Percentiles rank a stretch among this genome's conserved stretches.
Conservation (phyloP, 2,329 filamentous ascomycete genomes). For the Paecilomyces dactylethromorphus region DNA sequence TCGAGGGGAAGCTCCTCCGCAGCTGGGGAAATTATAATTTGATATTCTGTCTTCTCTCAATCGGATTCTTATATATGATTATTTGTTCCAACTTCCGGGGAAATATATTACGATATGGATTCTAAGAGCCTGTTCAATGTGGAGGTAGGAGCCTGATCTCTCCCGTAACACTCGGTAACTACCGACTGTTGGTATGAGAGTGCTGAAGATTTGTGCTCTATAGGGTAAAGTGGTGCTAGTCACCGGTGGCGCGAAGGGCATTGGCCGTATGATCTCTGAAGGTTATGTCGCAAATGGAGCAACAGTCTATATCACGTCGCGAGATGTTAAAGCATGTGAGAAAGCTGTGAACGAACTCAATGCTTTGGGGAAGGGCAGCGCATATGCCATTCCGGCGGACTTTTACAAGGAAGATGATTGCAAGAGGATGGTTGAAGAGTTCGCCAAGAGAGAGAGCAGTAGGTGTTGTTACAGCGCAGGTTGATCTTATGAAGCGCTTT, state of each 20-base stretch:
- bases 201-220: neutral
- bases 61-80: neutral
- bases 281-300: conserved; percentile 48
- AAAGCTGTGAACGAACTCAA: conserved; percentile 43
- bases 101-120: conserved; percentile 41
- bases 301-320: conserved; percentile 48
- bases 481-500: conserved; percentile 46
- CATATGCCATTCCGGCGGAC: conserved; percentile 45
- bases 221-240: conserved; percentile 44
- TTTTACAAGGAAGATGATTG: conserved; percentile 48
- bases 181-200: conserved; percentile 45
- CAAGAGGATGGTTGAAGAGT: conserved; percentile 41
- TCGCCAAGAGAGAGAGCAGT: conserved; percentile 46
- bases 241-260: conserved; percentile 46
- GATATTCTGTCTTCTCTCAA: neutral
- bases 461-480: conserved; percentile 54
- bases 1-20: neutral
- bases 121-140: conserved; percentile 51
- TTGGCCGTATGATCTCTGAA: conserved; percentile 51
- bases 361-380: conserved; percentile 45
- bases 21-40: neutral
- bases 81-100: neutral
- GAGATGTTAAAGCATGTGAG: conserved; percentile 46
- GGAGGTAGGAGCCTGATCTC: conserved; percentile 39
- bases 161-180: conserved; percentile 45